Evolutionary conservation across 169 alveolate species (phyloP), one percentile per base, ranked within the genome.

Genomic region (Plasmodium relictum): DNA sequence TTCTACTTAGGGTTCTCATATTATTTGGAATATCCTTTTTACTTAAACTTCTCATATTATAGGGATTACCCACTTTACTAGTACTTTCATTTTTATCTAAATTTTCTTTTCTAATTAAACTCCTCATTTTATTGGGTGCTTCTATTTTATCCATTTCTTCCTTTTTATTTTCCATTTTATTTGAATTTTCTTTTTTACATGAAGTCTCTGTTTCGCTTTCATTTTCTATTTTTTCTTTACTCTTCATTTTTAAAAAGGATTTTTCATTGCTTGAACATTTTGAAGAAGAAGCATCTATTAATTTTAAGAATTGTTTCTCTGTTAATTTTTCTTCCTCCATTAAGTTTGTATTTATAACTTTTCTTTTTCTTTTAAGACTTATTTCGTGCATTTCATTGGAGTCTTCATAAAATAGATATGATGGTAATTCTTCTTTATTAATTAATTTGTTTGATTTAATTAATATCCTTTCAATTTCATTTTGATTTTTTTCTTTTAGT

Each of bases 321-420:
- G 90, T 54, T 37, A 80, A 45, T 12, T 68, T 69, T 22, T 80
- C 90, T 52, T 80, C 85, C 6, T 80, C 63, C 72, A 65, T 50
- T 4, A 80, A 50, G 44, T 80, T 70, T 1, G 37, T 31, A n/a
- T 80, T 80, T 31, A 80, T 80, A 31, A 66, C 63, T 72, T 56
- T 80, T 39, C 90, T 6, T 26, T 42, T 50, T 48, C 90, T 65
- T 83, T 80, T 80, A 61, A 68, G 69, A 58, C 41, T 31, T 22
- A 80, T 44, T 26, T 66, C 73, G 14, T 26, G 3, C 9, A n/a
- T 14, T 26, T 80, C 90, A 42, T 56, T 31, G 4, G 18, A 26
- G 16, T 80, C 90, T 0, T 68, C 90, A 61, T 26, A 65, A 68
- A 80, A 80, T 6, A 68, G 24, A 14, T 80, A 44, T 10, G 83